Evolutionary conservation across 1,284 basidiomycete genomes (phyloP), one percentile per base, ranked within the genome.

Genomic region (Ganoderma sinense): DNA sequence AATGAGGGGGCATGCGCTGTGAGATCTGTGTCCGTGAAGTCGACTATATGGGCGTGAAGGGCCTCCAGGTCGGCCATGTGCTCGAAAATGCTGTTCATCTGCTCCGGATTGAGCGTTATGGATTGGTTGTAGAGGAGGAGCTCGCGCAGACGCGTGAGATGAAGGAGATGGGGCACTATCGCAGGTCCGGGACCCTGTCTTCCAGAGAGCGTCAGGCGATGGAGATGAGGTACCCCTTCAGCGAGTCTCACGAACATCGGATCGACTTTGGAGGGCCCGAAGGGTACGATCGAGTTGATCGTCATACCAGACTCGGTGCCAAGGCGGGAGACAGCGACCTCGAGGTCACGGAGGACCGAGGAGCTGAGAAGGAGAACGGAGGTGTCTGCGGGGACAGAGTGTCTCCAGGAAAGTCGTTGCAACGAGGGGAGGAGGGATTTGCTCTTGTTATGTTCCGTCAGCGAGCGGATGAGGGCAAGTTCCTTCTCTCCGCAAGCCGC

Each of bases 361-460:
- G 72, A 70, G 26, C 26, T 23, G 5, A 73, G 20, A 29, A 62
- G 31, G 14, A 68, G 68, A 4, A 69, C 45, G 4, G 72, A 51
- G 0, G 59, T 66, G 39, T 73, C 72, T 4, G 59, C 45, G 16
- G 70, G 51, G 2, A 68, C 33, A 2, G 66, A 64, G 41, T 71
- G 68, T 18, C 72, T 59, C 72, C 72, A 73, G 3, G 62, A 53
- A 10, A 73, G 66, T 3, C 33, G 64, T 26, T 64, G 68, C 0
- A 73, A 53, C 0, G 62, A 62, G 0, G 72, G 70, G 4, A 73
- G 72, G 33, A 73, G 59, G 1, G 72, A 65, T 7, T 16, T n/a
- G 6, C 68, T 66, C 10, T 59, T 39, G 59, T 71, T 71, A 59
- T 69, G 36, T 29, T 66, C 40, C n/a, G 66, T 40, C 23, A 73